phyloP scores from a whole-genome alignment of 768 basidiomycete genomes.

The Gautieria morchelliformis region DNA sequence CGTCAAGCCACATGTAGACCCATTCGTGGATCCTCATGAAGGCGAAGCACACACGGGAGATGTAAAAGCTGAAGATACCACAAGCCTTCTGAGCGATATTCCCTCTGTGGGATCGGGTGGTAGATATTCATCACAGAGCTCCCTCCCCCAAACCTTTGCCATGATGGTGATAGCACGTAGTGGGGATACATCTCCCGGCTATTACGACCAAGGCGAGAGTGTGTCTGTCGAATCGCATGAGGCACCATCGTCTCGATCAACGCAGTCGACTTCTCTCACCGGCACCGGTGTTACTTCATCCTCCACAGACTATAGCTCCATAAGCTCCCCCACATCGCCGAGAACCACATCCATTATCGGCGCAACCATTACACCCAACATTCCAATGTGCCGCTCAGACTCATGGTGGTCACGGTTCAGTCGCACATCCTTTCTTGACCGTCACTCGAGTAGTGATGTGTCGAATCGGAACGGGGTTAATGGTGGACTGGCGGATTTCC shows the following conservation, averaged over 20 bases:
- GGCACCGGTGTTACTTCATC: constrained; percentile 19
- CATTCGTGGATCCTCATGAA: constrained; percentile 23
- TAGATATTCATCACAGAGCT: constrained; percentile 21
- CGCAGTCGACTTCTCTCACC: constrained; percentile 12
- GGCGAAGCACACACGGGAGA: not conserved
- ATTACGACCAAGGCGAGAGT: not conserved
- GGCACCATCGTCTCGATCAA: not conserved
- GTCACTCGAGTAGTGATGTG: constrained; percentile 32
- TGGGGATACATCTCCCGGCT: not conserved
- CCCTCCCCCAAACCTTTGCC: constrained; percentile 18
- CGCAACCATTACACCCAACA: constrained; percentile 29
- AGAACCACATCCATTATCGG: constrained; percentile 35
- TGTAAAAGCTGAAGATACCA: not conserved
- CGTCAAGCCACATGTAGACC: constrained; percentile 34
- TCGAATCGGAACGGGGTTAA: constrained; percentile 18
- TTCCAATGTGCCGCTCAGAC: constrained; percentile 53
- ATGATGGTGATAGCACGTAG: constrained; percentile 18
- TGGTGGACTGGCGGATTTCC: constrained; percentile 39
- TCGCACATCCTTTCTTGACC: constrained; percentile 51
- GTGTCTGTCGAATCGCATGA: not conserved
- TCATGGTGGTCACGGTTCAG: constrained; percentile 76
- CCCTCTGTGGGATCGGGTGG: not conserved
- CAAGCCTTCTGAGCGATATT: not conserved
- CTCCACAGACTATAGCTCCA: not conserved
- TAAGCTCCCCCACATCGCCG: constrained; percentile 17